Evolutionary conservation across 1,139 yeast genomes (phyloP).

Genomic region (Kurtzmaniella quercitrusa): DNA sequence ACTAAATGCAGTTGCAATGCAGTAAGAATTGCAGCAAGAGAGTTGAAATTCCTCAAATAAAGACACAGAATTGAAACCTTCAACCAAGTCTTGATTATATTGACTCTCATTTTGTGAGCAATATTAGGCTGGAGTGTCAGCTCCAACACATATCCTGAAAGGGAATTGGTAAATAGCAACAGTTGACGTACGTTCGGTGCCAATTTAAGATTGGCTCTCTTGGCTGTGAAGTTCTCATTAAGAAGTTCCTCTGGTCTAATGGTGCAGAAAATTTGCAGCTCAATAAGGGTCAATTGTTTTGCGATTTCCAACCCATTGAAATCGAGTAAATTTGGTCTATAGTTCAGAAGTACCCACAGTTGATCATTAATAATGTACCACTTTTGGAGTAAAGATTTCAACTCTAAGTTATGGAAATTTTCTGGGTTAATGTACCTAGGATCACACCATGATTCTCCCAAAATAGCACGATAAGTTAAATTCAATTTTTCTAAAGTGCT

Average conservation of each 20-base stretch:
- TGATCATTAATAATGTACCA: slow-evolving; percentile 42
- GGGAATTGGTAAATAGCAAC: slow-evolving; percentile 68
- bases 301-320: slow-evolving; percentile 81
- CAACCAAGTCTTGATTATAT: slow-evolving; percentile 73
- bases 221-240: slow-evolving; percentile 66
- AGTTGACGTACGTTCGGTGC: slow-evolving; percentile 75
- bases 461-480: slow-evolving; percentile 46
- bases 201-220: slow-evolving; percentile 55
- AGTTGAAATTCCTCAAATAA: slow-evolving; percentile 77
- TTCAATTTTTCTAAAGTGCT: slow-evolving; percentile 42
- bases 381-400: slow-evolving; percentile 24
- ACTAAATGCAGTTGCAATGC: slow-evolving; percentile 79
- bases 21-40: slow-evolving; percentile 83
- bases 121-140: slow-evolving; percentile 58
- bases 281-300: slow-evolving; percentile 77
- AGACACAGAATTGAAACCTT: slow-evolving; percentile 80
- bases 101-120: slow-evolving; percentile 48
- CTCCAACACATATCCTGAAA: slow-evolving; percentile 81
- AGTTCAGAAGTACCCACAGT: slow-evolving; percentile 44
- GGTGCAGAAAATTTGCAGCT: slow-evolving; percentile 63
- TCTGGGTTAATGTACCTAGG: slow-evolving; percentile 21
- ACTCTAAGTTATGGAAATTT: slow-evolving; percentile 26
- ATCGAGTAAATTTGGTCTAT: slow-evolving; percentile 55
- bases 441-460: slow-evolving; percentile 48
- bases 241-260: slow-evolving; percentile 71